Percentiles rank a stretch among this genome's conserved stretches.
Conservation (phyloP, 176 grass and related monocot species). For the Microstegium vimineum region DNA sequence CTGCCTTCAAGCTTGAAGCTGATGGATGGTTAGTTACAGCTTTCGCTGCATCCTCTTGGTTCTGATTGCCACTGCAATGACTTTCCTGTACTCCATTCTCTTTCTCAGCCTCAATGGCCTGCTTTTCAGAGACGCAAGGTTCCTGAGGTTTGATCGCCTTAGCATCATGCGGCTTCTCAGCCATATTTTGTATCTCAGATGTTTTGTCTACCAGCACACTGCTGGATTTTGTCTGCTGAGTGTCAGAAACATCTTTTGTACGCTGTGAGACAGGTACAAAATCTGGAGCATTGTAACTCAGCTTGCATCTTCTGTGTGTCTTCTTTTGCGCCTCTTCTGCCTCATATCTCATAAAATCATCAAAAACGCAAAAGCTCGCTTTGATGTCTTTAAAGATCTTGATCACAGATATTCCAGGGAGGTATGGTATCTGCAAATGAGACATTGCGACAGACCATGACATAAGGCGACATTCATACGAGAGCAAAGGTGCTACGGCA, state of each 20-base stretch:
- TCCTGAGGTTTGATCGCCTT: conserved; percentile 21
- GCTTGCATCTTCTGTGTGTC: conserved; percentile 39
- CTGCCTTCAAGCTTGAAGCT: conserved; percentile 13
- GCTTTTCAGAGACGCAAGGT: conserved; percentile 13
- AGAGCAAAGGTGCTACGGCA: background rate
- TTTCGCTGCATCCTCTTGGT: conserved; percentile 9
- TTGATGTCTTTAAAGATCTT: conserved; percentile 63
- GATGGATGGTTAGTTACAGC: background rate
- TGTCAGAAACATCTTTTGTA: background rate
- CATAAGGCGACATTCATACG: background rate
- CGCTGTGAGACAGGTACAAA: conserved; percentile 52
- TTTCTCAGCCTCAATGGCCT: conserved; percentile 18
- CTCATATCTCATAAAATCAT: conserved; percentile 82
- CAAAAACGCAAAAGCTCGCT: conserved; percentile 52
- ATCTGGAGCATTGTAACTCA: conserved; percentile 57
- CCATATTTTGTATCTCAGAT: conserved; percentile 26
- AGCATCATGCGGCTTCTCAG: conserved; percentile 15
- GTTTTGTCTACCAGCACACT: conserved; percentile 20
- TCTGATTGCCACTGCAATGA: conserved; percentile 10
- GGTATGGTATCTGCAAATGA: conserved; percentile 54
- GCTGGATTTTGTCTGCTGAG: conserved; percentile 21
- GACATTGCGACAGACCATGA: background rate
- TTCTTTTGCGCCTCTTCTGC: conserved; percentile 44
- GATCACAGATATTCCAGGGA: conserved; percentile 52
- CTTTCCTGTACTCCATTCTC: conserved; percentile 31